Evolutionary conservation across 352 stramenopile genomes (phyloP), one percentile per base, ranked within the genome.

Genomic region (Elongisporangium undulatum): DNA sequence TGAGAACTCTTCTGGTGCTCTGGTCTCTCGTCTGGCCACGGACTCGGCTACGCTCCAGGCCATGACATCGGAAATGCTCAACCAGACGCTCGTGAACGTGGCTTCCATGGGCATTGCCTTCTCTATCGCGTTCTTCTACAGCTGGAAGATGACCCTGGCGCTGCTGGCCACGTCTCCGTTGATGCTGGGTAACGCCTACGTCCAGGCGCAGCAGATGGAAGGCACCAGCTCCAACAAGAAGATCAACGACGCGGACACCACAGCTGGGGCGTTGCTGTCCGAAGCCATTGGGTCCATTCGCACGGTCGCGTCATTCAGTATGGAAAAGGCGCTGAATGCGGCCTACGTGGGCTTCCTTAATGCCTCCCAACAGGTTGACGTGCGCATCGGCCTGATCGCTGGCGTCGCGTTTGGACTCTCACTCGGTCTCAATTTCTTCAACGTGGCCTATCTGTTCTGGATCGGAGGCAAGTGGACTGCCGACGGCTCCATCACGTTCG

Each of bases 371-470:
- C 20, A 50, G n/a, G 24, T 49, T 7, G 68, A 79, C 20, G 53
- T 72, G 17, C 77, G 66, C 50, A 49, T 56, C 16, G 84, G 82
- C 1, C 16, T 90, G 3, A 38, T 62, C 9, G 76, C 67, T 48
- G 85, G 84, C 4, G 24, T 81, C 21, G 68, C 66, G 39, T 73
- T 83, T 65, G 80, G 85, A 7, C 48, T 85, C 56, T 74, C 73
- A 2, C 74, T 90, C 59, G 56, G 77, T 26, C 67, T 87, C 15
- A 87, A 83, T 54, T 71, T 86, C n/a, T 60, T 77, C 22, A 61
- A 61, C 15, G 72, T 89, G n/a, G 79, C 74, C 15, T 79, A 93
- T 20, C 53, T 87, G 6, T 94, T 94, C 66, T 92, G 69, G 65
- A 74, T 82, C 50, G 72, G 71, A n/a, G 75, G 62, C 34, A 71